A percentile compares a stretch with the other conserved stretches of the same genome.
phyloP scores from a whole-genome alignment of 2,329 filamentous ascomycete genomes.

The Botrytis aclada region DNA sequence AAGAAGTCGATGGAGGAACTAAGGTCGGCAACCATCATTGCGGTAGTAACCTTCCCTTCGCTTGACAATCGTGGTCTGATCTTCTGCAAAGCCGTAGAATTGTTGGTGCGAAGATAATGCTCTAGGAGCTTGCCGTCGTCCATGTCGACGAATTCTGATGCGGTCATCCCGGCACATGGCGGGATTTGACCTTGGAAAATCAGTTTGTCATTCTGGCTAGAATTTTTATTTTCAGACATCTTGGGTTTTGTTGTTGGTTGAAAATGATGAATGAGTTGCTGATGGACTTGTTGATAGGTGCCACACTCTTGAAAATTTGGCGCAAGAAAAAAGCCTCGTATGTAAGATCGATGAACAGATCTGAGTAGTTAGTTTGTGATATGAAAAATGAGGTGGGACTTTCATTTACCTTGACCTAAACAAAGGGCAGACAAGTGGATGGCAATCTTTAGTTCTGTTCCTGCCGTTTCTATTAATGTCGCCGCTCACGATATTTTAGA shows the following conservation, averaged over 20 bases:
- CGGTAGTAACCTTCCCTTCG: not conserved
- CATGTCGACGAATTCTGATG: not conserved
- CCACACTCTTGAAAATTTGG: not conserved
- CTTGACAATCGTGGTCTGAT: not conserved
- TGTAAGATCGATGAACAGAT: not conserved
- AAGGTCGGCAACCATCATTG: not conserved
- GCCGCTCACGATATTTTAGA: not conserved
- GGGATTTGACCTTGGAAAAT: not conserved
- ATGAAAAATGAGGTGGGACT: not conserved
- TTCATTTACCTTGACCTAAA: not conserved
- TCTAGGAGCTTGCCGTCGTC: not conserved
- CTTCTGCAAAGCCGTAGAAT: not conserved
- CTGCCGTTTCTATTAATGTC: not conserved
- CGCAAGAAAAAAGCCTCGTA: not conserved
- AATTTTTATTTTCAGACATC: not conserved
- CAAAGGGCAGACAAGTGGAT: not conserved
- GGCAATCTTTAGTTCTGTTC: not conserved
- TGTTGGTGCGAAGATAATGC: not conserved
- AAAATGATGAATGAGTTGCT: not conserved
- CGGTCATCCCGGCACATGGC: not conserved
- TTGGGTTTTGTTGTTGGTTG: not conserved
- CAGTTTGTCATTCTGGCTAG: not conserved
- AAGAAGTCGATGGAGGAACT: not conserved
- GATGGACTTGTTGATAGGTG: not conserved
- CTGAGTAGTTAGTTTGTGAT: not conserved